These are phyloP conservation scores for Fereydounia khargensis DNA, from an alignment of 1,284 basidiomycete species.

Conservation along the genomic window DNA sequence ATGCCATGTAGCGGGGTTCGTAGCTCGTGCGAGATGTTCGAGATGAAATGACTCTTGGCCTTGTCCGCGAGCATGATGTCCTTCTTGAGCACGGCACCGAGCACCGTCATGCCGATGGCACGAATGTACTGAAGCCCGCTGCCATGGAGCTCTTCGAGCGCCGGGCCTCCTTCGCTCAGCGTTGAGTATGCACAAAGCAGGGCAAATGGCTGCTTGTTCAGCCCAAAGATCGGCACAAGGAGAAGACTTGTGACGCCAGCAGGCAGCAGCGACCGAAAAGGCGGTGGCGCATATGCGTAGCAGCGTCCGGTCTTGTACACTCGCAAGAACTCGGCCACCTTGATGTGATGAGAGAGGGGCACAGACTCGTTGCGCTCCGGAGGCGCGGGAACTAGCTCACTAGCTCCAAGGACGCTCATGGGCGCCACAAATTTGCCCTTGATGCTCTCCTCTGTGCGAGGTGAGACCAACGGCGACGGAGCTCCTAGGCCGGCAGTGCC, in stretches of 20 bases:
- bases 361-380: slow-evolving; percentile 34
- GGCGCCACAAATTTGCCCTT: slow-evolving; percentile 40
- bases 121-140: slow-evolving; percentile 88
- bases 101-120: slow-evolving; percentile 84
- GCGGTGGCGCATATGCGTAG: slow-evolving; percentile 38
- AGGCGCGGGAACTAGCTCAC: slow-evolving; percentile 26
- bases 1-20: slow-evolving; percentile 62
- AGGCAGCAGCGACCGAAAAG: slow-evolving; percentile 47
- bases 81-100: slow-evolving; percentile 87
- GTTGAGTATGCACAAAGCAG: slow-evolving; percentile 80
- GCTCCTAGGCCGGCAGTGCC: slow-evolving; percentile 31
- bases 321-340: slow-evolving; percentile 49
- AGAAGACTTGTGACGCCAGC: slow-evolving; percentile 32
- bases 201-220: slow-evolving; percentile 87
- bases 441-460: slow-evolving; percentile 10
- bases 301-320: slow-evolving; percentile 39
- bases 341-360: slow-evolving; percentile 41
- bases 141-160: slow-evolving; percentile 67
- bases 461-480: slow-evolving; percentile 14
- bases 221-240: slow-evolving; percentile 78
- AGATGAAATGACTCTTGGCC: slow-evolving; percentile 80
- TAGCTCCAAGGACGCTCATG: slow-evolving; percentile 47
- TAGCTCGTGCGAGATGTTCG: slow-evolving; percentile 87
- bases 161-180: slow-evolving; percentile 75
- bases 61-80: slow-evolving; percentile 93